Percentiles rank a stretch among this genome's conserved stretches.
These are phyloP conservation scores for Cordyceps militaris DNA, from an alignment of 2,329 filamentous ascomycete species.

Conservation along the genomic window DNA sequence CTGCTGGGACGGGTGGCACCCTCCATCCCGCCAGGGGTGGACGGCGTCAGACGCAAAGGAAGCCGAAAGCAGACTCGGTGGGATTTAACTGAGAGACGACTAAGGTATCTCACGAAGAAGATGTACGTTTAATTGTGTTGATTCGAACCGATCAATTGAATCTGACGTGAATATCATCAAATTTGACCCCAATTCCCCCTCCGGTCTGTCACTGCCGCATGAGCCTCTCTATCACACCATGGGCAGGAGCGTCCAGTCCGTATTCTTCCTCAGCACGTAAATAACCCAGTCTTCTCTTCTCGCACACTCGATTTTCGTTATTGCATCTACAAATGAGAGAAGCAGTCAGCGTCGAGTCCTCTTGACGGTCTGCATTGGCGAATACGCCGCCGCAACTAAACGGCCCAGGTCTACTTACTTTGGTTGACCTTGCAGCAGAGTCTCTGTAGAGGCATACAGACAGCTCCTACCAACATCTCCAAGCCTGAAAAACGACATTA, in stretches of 20 bases:
- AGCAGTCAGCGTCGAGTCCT: background rate
- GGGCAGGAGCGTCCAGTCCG: background rate
- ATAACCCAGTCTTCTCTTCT: background rate
- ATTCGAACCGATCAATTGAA: too few species aligned
- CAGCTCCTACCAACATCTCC: background rate
- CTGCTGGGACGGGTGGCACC: background rate
- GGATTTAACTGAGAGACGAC: too few species aligned
- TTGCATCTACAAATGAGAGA: background rate
- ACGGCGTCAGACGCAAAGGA: background rate
- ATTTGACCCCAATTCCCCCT: background rate
- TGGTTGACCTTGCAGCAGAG: background rate
- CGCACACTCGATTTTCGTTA: background rate
- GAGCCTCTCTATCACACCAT: background rate
- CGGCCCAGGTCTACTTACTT: background rate
- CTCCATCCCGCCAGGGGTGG: background rate
- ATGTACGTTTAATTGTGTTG: too few species aligned
- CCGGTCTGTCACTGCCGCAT: background rate
- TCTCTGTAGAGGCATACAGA: background rate
- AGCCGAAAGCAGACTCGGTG: background rate
- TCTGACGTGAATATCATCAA: too few species aligned
- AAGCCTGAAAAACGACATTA: background rate
- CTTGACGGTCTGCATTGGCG: background rate
- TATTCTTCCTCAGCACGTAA: constrained; percentile 3
- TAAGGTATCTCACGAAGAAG: background rate
- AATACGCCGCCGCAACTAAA: background rate